Evolutionary conservation across 2,329 filamentous ascomycete genomes (phyloP).

Genomic region (Trichocomaceae sp.): DNA sequence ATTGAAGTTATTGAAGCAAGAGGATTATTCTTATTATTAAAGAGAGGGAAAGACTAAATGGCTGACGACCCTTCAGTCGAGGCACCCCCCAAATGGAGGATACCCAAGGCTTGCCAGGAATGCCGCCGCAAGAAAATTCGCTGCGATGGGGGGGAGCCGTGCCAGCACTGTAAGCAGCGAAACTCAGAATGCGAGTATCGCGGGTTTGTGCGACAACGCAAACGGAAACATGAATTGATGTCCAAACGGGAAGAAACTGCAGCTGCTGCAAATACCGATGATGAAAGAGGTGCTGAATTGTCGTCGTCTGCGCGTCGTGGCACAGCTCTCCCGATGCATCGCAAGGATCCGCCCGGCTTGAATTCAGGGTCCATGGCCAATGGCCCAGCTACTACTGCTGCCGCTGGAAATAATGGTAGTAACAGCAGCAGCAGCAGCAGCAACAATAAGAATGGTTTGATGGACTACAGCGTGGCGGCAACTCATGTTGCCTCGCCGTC

Average conservation of each 20-base stretch:
- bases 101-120: conserved; percentile 36
- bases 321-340: not conserved
- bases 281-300: not conserved
- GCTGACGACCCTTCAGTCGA: conserved; percentile 18
- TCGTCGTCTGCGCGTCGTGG: not conserved
- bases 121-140: conserved; percentile 38
- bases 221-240: conserved; percentile 24
- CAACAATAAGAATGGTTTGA: conserved; percentile 16
- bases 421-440: conserved; percentile 2
- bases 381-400: conserved; percentile 9
- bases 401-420: not conserved
- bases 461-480: conserved; percentile 42
- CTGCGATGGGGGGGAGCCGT: conserved; percentile 35
- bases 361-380: conserved; percentile 11
- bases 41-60: conserved; percentile 17
- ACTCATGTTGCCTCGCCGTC: conserved; percentile 42
- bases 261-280: conserved; percentile 13
- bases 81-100: conserved; percentile 25
- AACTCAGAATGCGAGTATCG: conserved; percentile 31
- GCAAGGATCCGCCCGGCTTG: not conserved
- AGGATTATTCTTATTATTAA: no score
- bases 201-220: conserved; percentile 32
- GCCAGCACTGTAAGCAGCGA: conserved; percentile 33
- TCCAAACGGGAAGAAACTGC: conserved; percentile 7
- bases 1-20: not conserved